A percentile compares a stretch with the other conserved stretches of the same genome.
Evolutionary conservation across 1,284 basidiomycete genomes (phyloP).

Genomic region (Cryptococcus jaspeensis): DNA sequence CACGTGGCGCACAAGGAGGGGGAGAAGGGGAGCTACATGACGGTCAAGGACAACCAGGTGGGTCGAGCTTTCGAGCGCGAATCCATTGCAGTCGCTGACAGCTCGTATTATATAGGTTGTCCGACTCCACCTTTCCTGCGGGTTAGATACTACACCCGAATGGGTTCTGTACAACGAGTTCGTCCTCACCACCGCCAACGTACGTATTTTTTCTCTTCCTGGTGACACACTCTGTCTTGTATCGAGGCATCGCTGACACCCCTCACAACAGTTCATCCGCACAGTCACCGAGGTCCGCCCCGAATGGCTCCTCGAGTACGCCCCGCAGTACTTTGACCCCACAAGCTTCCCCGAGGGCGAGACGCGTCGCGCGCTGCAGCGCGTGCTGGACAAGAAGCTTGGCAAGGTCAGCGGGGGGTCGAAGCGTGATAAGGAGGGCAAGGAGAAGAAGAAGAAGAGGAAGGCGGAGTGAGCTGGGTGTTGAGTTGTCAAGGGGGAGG

Average conservation of each 20-base stretch:
- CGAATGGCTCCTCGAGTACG: constrained; percentile 88
- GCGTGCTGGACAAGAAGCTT: constrained; percentile 41
- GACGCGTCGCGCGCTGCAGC: constrained; percentile 40
- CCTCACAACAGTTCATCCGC: constrained; percentile 73
- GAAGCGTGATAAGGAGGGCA: constrained; percentile 20
- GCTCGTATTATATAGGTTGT: constrained; percentile 61
- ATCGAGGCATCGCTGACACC: background rate
- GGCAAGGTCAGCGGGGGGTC: constrained; percentile 20
- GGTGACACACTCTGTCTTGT: background rate
- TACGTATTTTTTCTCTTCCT: constrained; percentile 26
- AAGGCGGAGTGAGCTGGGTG: constrained; percentile 14
- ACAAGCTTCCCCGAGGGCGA: constrained; percentile 44
- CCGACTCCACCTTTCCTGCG: constrained; percentile 89
- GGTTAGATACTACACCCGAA: constrained; percentile 87
- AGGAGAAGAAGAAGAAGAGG: constrained; percentile 32
- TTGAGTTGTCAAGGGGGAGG: no score
- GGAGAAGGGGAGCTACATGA: constrained; percentile 80
- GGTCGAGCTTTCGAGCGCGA: constrained; percentile 16
- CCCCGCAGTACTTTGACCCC: constrained; percentile 65
- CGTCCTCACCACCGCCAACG: constrained; percentile 77
- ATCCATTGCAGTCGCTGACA: background rate
- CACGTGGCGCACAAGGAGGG: constrained; percentile 95
- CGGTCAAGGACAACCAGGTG: constrained; percentile 91
- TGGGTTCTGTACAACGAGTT: constrained; percentile 99
- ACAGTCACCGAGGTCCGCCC: constrained; percentile 85